phyloP scores from a whole-genome alignment of 352 stramenopile genomes.

The Elongisporangium prolatum region DNA sequence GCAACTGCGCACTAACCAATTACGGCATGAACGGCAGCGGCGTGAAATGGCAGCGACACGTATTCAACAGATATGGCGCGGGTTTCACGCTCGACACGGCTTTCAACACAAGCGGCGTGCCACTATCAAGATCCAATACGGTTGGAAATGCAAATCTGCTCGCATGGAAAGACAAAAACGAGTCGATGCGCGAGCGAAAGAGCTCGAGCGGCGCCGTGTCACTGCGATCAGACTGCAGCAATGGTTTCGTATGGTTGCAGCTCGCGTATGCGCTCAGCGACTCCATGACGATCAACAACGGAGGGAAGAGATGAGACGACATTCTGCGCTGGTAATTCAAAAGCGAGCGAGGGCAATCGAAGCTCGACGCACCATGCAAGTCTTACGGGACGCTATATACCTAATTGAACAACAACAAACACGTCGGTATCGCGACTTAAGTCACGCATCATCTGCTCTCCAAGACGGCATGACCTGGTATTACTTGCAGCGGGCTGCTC shows the following conservation, averaged over 20 bases:
- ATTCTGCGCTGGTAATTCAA: conserved; percentile 50
- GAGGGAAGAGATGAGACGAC: conserved; percentile 22
- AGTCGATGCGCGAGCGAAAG: conserved; percentile 3
- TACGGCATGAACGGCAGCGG: conserved; percentile 15
- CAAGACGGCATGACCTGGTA: conserved; percentile 42
- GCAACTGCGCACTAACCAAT: conserved; percentile 2
- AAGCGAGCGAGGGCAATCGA: conserved; percentile 46
- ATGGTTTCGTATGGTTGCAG: conserved; percentile 21
- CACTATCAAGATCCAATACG: conserved; percentile 35
- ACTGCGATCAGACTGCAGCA: conserved; percentile 31
- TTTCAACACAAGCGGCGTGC: conserved; percentile 19
- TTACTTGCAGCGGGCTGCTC: conserved; percentile 12
- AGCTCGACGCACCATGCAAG: conserved; percentile 19
- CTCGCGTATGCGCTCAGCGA: conserved; percentile 15
- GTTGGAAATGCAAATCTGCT: conserved; percentile 30
- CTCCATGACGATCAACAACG: conserved; percentile 19
- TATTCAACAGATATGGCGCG: conserved; percentile 39
- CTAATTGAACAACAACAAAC: conserved; percentile 40
- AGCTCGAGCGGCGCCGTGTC: conserved; percentile 4
- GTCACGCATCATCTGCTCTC: conserved; percentile 31
- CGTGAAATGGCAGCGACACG: conserved; percentile 16
- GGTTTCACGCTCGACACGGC: conserved; percentile 8
- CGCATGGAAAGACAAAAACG: conserved; percentile 17
- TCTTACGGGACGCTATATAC: conserved; percentile 37
- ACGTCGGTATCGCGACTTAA: conserved; percentile 27